Conservation (phyloP, 2,329 filamentous ascomycete genomes). For the Fusarium odoratissimum region DNA sequence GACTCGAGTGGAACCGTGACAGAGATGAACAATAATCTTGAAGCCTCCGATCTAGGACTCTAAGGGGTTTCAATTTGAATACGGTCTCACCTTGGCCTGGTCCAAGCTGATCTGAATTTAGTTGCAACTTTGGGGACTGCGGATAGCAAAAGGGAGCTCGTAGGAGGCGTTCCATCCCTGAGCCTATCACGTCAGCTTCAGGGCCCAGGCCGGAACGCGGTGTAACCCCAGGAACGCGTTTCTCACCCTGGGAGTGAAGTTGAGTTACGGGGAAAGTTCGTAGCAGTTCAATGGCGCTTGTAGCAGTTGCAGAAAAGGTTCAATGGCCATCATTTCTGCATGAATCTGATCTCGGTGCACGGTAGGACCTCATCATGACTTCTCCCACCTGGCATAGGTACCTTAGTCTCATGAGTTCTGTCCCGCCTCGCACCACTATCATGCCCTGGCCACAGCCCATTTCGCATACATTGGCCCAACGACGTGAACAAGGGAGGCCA, state of each 20-base stretch:
- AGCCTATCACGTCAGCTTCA: conserved; percentile 25
- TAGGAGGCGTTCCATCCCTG: conserved; percentile 2
- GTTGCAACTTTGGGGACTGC: not conserved
- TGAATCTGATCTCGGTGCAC: not conserved
- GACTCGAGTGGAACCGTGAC: not conserved
- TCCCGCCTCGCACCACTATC: conserved; percentile 25
- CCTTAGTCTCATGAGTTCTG: conserved; percentile 8
- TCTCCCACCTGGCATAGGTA: conserved; percentile 14
- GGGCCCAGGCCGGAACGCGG: conserved; percentile 12
- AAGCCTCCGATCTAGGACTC: not conserved
- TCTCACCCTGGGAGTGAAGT: not conserved
- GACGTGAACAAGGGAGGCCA: conserved; percentile 30
- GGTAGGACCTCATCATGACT: conserved; percentile 34
- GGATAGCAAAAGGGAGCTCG: not conserved
- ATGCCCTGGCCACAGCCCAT: conserved; percentile 27
- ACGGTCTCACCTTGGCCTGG: not conserved
- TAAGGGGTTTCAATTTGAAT: not conserved
- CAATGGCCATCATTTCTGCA: conserved; percentile 14
- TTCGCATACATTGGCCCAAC: conserved; percentile 38
- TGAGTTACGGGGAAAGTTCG: conserved; percentile 5
- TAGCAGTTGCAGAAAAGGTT: not conserved
- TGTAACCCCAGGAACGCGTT: conserved; percentile 25
- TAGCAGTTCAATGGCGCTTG: not conserved
- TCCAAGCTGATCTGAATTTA: not conserved
- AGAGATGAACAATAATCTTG: not conserved